Evolutionary conservation across 495 filamentous ascomycete species (phyloP), one percentile per base, ranked within the genome.

Genomic region (Podospora comata): DNA sequence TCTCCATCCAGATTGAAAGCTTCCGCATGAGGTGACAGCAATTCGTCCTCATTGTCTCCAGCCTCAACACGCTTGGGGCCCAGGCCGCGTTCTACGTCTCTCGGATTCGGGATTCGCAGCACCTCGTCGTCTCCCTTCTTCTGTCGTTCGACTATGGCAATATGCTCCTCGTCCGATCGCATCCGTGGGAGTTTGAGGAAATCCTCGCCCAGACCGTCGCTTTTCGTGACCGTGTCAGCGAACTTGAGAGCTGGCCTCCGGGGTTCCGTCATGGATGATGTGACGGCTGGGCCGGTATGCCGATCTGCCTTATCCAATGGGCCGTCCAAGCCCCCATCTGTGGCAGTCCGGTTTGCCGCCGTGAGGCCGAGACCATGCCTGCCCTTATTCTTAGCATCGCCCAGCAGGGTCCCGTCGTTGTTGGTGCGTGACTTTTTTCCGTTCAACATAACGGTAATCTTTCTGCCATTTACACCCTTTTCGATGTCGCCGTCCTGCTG

Each of bases 101-200:
- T 83, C 2, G 93, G 94, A 57, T 92, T 92, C 0, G 94, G 94
- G 67, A 97, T 97, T 23, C 92, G 89, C 30, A 97, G 77, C 0
- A 91, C 87, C 16, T 85, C 85, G 71, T 90, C 89, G 66, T 89
- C 90, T 4, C 82, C 81, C 63, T 90, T 89, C n/a, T 92, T 85
- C 73, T 96, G 93, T 20, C 91, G 89, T 76, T 96, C 89, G 19
- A 96, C 76, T 73, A 97, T 92, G 3, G 90, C 91, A 69, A 97
- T 94, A 73, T 94, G 90, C 67, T 93, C 89, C 66, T 93, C 91
- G 19, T 88, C 85, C 58, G 80, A 84, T 62, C 86, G 85, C 3
- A 81, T 77, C 0, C 85, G 84, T 2, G 91, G 82, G 9, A 82
- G 69, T 23, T 78, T 79, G n/a, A 77, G 48, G 5, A 70, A 48